Percentiles rank a stretch among this genome's conserved stretches.
These are phyloP conservation scores for Pythium scleroteichum DNA, from an alignment of 352 stramenopile species.

Conservation along the genomic window DNA sequence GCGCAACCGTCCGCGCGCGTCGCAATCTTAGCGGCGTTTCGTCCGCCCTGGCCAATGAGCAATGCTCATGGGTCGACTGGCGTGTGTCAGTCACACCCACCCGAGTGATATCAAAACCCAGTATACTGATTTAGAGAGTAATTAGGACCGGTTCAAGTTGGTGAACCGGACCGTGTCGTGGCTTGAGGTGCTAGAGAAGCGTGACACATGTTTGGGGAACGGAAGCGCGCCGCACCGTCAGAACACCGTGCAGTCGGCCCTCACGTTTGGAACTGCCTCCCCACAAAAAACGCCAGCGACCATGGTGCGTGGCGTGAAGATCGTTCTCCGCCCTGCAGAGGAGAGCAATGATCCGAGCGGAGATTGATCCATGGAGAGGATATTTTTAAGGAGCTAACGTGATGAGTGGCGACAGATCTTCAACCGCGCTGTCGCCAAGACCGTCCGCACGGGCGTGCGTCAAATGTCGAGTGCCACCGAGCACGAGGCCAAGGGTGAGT, in stretches of 20 bases:
- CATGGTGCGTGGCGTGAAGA: constrained; percentile 21
- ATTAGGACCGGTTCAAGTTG: constrained; percentile 11
- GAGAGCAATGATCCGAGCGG: too few relatives aligned
- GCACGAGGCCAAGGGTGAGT: constrained; percentile 78
- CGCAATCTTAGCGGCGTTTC: constrained; percentile 16
- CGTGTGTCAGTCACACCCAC: background rate
- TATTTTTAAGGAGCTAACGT: background rate
- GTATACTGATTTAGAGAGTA: background rate
- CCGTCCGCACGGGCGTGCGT: constrained; percentile 57
- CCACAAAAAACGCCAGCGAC: constrained; percentile 26
- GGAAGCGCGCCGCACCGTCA: constrained; percentile 22
- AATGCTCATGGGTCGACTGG: constrained; percentile 20
- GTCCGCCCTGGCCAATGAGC: constrained; percentile 19
- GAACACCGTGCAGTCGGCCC: constrained; percentile 10
- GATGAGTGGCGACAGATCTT: background rate
- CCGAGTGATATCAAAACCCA: constrained; percentile 13
- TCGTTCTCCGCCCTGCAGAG: background rate
- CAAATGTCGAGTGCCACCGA: constrained; percentile 82
- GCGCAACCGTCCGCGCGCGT: background rate
- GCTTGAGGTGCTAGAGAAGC: constrained; percentile 25
- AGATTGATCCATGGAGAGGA: background rate
- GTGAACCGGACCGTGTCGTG: constrained; percentile 18
- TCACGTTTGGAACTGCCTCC: constrained; percentile 33
- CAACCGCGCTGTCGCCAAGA: constrained; percentile 49
- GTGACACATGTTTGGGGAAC: constrained; percentile 12